Conservation (phyloP, 2,329 filamentous ascomycete species). For the Didymella arachidicola region DNA sequence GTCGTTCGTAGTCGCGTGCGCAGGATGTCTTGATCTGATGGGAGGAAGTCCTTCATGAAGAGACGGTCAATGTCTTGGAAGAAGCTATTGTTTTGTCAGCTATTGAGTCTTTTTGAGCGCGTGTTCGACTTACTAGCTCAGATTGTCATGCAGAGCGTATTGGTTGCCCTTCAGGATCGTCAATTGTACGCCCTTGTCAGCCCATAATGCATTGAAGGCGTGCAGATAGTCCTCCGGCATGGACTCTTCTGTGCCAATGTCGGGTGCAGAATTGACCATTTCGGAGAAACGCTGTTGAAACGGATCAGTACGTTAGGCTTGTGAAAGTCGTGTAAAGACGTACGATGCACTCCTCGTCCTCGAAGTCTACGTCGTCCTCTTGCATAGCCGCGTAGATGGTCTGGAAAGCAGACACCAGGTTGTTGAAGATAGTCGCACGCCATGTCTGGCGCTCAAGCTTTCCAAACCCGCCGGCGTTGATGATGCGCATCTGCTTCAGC, state of each 20-base stretch:
- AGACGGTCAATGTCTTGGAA: conserved; percentile 72
- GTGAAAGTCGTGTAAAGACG: conserved; percentile 38
- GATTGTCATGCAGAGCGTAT: conserved; percentile 94
- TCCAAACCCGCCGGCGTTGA: conserved; percentile 91
- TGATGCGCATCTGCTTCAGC: conserved; percentile 98
- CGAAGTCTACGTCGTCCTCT: conserved; percentile 80
- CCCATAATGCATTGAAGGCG: conserved; percentile 86
- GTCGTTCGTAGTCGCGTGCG: conserved; percentile 90
- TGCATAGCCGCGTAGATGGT: conserved; percentile 91
- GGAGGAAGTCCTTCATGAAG: conserved; percentile 76
- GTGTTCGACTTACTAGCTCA: conserved; percentile 76
- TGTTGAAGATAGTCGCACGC: conserved; percentile 94
- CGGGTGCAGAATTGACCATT: conserved; percentile 78
- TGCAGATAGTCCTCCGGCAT: conserved; percentile 80
- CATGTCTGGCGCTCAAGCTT: conserved; percentile 90
- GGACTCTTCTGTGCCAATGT: conserved; percentile 81
- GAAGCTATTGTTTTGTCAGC: conserved; percentile 67
- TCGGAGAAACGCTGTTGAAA: conserved; percentile 74
- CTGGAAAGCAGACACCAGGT: conserved; percentile 90
- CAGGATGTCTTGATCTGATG: conserved; percentile 92
- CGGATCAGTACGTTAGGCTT: conserved; percentile 5
- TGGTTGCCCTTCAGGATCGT: conserved; percentile 96
- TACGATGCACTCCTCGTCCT: conserved; percentile 81
- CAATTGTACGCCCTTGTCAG: conserved; percentile 79
- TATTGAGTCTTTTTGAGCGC: not conserved